Evolutionary conservation across 73 alveolate genomes (phyloP).

Genomic region (Paramecium pentaurelia): DNA sequence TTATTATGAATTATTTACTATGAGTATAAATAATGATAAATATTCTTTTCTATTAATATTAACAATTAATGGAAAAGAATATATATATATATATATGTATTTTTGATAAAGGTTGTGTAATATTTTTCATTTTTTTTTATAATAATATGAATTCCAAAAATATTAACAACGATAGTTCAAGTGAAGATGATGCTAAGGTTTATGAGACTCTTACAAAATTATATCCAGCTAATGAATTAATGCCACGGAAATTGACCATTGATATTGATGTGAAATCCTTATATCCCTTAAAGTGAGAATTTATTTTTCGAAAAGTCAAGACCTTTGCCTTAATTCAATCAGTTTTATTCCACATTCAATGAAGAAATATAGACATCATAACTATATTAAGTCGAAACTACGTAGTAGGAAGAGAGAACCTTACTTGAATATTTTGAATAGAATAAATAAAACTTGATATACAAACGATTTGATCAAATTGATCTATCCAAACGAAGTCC

Average conservation of each 20-base stretch:
- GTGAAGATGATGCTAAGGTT: conserved; percentile 19
- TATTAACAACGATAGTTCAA: conserved; percentile 19
- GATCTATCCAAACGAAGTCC: not conserved
- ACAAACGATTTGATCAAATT: not conserved
- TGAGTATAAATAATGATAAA: not conserved
- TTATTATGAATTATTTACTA: not conserved
- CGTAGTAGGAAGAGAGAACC: not conserved
- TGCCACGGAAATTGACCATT: conserved; percentile 22
- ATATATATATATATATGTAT: not conserved
- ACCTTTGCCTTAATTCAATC: conserved; percentile 15
- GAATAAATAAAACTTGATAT: not conserved
- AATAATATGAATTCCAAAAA: not conserved
- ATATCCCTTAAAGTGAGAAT: conserved; percentile 4
- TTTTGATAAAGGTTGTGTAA: not conserved
- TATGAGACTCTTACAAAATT: not conserved
- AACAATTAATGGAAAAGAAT: not conserved
- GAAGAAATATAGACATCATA: not conserved
- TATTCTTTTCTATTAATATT: not conserved
- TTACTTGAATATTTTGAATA: conserved; percentile 7
- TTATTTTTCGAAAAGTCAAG: conserved; percentile 15
- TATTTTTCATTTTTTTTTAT: not conserved
- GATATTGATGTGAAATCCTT: conserved; percentile 24
- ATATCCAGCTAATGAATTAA: conserved; percentile 15
- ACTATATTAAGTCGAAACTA: not conserved
- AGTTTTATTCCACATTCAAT: not conserved